Evolutionary conservation across 768 basidiomycete genomes (phyloP), one percentile per base, ranked within the genome.

Genomic region (Rhizopogon roseolus): DNA sequence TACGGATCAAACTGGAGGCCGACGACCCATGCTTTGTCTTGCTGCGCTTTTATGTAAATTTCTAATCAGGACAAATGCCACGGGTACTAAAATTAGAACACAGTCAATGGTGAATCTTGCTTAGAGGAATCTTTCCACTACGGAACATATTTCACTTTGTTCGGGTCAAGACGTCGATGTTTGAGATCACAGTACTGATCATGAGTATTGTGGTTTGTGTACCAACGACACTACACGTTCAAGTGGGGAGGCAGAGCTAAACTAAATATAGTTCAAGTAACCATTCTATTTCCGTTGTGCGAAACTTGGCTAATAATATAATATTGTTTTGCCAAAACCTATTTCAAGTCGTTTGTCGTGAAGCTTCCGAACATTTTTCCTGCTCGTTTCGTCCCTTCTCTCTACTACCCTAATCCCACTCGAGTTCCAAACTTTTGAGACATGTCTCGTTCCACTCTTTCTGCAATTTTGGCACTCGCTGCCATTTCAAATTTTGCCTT

Each of bases 381-480:
- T 37, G 19, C 53, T 17, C 22, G 25, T 34, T 37, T 29, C 34
- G 37, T 28, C 14, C 34, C 50, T 13, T 27, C 16, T 25, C 50
- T 27, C 25, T 38, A 27, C 44, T 22, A 32, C 29, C 7, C 29
- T 36, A 36, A 36, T 52, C 10, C 6, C 40, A 27, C 38, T 28
- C 8, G 22, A 22, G 22, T 22, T 36, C 6, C 19, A 27, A 51
- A 32, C 17, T 44, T 38, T 37, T 59, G 70, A 69, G 67, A 64
- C 64, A 80, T 80, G 79, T 75, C 75, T 62, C 74, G 70, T 63
- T 70, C 69, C 76, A 61, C 72, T 77, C 77, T 73, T 78, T 79
- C 72, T 52, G 61, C 66, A 19, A 54, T 73, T 50, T 44, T 75
- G 25, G 60, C 64, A 11, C 41, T 73, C 46, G 64, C 72, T 45